phyloP scores from a whole-genome alignment of 176 grass and related monocot species.

The Avena sativa region DNA sequence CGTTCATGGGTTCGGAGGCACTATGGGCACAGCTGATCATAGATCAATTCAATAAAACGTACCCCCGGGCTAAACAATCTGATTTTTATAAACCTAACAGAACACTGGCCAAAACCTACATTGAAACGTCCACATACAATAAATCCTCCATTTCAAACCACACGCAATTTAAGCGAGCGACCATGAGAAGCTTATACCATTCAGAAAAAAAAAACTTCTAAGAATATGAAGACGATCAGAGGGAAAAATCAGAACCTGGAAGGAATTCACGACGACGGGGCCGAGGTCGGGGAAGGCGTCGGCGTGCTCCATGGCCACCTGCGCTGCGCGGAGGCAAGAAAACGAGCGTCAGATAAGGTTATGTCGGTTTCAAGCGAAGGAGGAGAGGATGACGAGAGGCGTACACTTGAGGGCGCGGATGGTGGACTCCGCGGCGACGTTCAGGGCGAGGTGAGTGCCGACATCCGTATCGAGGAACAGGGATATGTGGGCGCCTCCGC shows the following conservation, averaged over 20 bases:
- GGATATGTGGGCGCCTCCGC: neutral
- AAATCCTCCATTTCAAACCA: neutral
- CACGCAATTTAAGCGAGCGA: neutral
- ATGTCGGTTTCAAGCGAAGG: neutral
- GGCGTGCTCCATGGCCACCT: conserved; percentile 45
- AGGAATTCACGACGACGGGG: conserved; percentile 38
- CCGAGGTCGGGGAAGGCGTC: conserved; percentile 43
- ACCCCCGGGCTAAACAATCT: neutral
- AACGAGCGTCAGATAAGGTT: neutral
- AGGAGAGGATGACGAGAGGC: neutral
- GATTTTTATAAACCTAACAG: neutral
- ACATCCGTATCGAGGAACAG: conserved; percentile 72
- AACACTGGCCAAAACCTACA: neutral
- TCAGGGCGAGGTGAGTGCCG: conserved; percentile 56
- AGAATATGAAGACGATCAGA: conserved; percentile 31
- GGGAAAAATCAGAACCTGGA: conserved; percentile 49
- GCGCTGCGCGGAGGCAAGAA: conserved; percentile 33
- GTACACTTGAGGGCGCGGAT: conserved; percentile 70
- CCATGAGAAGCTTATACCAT: neutral
- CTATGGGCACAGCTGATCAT: neutral
- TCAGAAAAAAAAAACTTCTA: neutral
- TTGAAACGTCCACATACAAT: neutral
- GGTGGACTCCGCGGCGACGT: conserved; percentile 47
- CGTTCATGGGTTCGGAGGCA: neutral
- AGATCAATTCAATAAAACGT: neutral